Evolutionary conservation across 352 stramenopile species (phyloP).

Genomic region (Thraustochytrium striatum): DNA sequence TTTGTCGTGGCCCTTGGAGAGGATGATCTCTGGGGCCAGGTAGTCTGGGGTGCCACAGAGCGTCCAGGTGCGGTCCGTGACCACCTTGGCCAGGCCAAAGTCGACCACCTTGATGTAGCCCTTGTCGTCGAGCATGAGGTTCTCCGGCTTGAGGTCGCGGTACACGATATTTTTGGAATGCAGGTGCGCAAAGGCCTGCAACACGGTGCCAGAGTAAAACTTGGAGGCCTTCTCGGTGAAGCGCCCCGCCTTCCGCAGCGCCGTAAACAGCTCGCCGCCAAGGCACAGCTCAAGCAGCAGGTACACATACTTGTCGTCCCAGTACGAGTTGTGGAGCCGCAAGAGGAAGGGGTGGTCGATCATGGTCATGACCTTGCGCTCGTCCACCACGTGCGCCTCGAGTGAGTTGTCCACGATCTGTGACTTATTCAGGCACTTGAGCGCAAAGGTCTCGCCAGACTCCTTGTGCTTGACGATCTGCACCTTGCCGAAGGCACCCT

Average conservation of each 20-base stretch:
- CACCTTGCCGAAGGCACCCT: constrained; percentile 88
- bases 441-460: constrained; percentile 63
- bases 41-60: constrained; percentile 92
- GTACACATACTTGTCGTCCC: constrained; percentile 89
- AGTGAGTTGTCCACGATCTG: constrained; percentile 85
- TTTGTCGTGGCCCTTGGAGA: constrained; percentile 51
- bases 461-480: constrained; percentile 68
- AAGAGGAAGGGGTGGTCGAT: constrained; percentile 97
- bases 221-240: constrained; percentile 63
- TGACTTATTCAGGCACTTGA: constrained; percentile 87
- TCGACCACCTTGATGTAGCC: constrained; percentile 83
- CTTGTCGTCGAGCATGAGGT: constrained; percentile 87
- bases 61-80: constrained; percentile 84
- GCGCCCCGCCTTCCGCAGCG: constrained; percentile 65
- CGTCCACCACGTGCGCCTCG: constrained; percentile 91
- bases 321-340: constrained; percentile 89
- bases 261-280: constrained; percentile 91
- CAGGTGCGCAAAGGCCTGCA: constrained; percentile 75
- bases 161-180: constrained; percentile 68
- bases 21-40: constrained; percentile 81
- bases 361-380: constrained; percentile 95
- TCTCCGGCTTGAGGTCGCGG: constrained; percentile 78
- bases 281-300: constrained; percentile 97
- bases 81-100: constrained; percentile 74
- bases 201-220: constrained; percentile 71